Conservation (phyloP, 192 early-diverging fungal species). For the Coemansia sp. region DNA sequence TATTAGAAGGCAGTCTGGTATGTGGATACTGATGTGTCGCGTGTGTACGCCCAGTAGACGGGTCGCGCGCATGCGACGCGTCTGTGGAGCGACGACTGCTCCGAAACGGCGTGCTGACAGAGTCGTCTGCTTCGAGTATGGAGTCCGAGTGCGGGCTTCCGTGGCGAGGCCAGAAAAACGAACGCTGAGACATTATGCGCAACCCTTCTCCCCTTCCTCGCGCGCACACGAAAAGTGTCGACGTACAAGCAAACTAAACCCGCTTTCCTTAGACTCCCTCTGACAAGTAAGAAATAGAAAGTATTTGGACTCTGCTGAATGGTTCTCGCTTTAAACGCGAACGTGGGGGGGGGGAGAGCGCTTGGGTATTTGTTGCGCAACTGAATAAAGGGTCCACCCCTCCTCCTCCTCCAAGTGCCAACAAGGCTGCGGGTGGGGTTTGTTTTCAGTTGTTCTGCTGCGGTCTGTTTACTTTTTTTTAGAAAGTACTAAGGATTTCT, state of each 20-base stretch:
- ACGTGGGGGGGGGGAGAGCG: too few relatives aligned
- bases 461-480: background rate
- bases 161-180: conserved; percentile 34
- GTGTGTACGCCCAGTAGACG: too few relatives aligned
- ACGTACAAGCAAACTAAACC: background rate
- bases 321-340: too few relatives aligned
- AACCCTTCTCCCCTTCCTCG: background rate
- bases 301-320: too few relatives aligned
- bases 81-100: background rate
- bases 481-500: background rate
- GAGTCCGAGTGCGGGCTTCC: conserved; percentile 11
- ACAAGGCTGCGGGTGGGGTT: background rate
- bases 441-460: background rate
- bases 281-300: too few relatives aligned
- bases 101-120: background rate
- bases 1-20: conserved; percentile 26
- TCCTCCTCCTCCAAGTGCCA: background rate
- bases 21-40: background rate
- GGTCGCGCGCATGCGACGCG: too few relatives aligned
- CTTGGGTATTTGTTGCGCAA: background rate
- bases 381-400: background rate
- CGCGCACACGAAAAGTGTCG: background rate
- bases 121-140: background rate
- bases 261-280: background rate
- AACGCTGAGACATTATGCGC: conserved; percentile 31